Percentiles rank a stretch among this genome's conserved stretches.
Evolutionary conservation across 768 basidiomycete genomes (phyloP).

Genomic region (Leccinum aurantiacum): DNA sequence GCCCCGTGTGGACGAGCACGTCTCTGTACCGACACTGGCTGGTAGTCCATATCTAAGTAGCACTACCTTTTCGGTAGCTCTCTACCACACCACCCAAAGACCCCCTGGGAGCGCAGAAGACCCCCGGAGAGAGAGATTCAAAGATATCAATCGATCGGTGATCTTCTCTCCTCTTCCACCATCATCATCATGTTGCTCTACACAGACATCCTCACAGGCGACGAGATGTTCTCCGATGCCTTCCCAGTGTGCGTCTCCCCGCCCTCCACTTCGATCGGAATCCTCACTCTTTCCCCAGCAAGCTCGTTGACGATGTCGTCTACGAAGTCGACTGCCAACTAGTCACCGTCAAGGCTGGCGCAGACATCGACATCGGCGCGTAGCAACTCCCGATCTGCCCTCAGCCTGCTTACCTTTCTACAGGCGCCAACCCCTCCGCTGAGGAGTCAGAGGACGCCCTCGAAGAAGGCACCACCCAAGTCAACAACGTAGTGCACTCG

Average conservation of each 20-base stretch:
- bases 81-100: not conserved
- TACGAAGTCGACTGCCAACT: constrained; percentile 84
- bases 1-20: constrained; percentile 57
- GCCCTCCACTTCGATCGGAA: not conserved
- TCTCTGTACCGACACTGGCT: constrained; percentile 63
- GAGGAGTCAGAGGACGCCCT: constrained; percentile 83
- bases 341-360: constrained; percentile 70
- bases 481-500: constrained; percentile 91
- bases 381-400: not conserved
- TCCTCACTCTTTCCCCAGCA: constrained; percentile 47
- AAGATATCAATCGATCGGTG: constrained; percentile 13
- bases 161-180: not conserved
- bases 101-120: not conserved
- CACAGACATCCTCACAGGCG: constrained; percentile 66
- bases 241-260: constrained; percentile 67
- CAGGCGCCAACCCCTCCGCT: constrained; percentile 90
- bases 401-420: constrained; percentile 7
- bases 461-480: constrained; percentile 70
- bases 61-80: too few relatives aligned
- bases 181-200: constrained; percentile 67
- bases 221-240: constrained; percentile 95
- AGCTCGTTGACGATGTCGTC: constrained; percentile 72
- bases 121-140: constrained; percentile 18
- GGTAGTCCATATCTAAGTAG: constrained; percentile 64
- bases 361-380: constrained; percentile 86